Evolutionary conservation across 148 eudicot genomes (phyloP).

Genomic region (Cornus suecica): DNA sequence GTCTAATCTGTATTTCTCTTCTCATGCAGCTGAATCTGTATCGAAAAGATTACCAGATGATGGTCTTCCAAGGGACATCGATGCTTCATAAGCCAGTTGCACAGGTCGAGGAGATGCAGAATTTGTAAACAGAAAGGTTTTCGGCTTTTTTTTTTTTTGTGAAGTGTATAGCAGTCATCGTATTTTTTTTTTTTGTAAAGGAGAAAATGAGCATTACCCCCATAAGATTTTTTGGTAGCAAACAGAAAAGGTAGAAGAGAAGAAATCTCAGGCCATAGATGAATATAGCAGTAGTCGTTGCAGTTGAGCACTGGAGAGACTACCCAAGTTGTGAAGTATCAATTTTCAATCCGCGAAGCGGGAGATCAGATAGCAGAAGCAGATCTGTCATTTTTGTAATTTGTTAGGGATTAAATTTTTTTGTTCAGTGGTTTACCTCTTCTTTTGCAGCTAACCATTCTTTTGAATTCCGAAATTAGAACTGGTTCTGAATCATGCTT

Average conservation of each 20-base stretch:
- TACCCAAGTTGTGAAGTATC: not conserved
- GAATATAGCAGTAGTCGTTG: not conserved
- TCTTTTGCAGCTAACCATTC: not conserved
- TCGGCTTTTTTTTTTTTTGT: not conserved
- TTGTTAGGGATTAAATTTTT: not conserved
- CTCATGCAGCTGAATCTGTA: conserved; percentile 50
- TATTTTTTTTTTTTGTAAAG: not conserved
- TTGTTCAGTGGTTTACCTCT: not conserved
- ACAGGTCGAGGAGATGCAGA: conserved; percentile 17
- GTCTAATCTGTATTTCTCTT: not conserved
- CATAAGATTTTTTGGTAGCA: not conserved
- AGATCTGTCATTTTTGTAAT: not conserved
- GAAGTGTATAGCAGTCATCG: not conserved
- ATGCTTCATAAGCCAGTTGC: conserved; percentile 56
- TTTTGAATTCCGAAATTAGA: not conserved
- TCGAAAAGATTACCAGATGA: conserved; percentile 35
- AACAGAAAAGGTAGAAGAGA: not conserved
- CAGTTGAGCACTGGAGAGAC: not conserved
- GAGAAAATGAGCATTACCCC: not conserved
- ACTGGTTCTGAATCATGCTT: not conserved
- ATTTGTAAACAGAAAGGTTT: not conserved
- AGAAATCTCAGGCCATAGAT: not conserved
- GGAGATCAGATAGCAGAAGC: not conserved
- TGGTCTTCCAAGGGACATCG: conserved; percentile 73
- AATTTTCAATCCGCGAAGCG: not conserved